These are phyloP conservation scores for Cystobasidiopsis lactophilus DNA, from an alignment of 768 basidiomycete species.

Conservation along the genomic window DNA sequence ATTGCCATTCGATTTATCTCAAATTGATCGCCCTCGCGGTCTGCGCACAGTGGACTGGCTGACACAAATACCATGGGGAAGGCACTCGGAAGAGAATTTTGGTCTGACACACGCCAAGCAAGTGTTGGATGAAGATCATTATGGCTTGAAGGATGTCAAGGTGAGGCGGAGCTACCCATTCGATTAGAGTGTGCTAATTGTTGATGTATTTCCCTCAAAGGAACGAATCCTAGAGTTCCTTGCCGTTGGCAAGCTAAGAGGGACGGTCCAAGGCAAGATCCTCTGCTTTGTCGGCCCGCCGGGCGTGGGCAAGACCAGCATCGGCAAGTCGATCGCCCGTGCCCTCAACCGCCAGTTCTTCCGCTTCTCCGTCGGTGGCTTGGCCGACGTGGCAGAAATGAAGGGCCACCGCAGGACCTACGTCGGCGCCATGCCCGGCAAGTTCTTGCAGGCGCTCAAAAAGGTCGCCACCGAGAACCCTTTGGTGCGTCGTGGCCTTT, in stretches of 20 bases:
- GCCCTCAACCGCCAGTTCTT: constrained; percentile 83
- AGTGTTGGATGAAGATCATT: constrained; percentile 78
- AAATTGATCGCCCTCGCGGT: constrained; percentile 16
- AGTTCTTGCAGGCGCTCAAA: constrained; percentile 59
- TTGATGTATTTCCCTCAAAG: constrained; percentile 58
- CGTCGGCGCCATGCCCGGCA: constrained; percentile 30
- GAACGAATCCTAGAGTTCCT: constrained; percentile 78
- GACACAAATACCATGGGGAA: constrained; percentile 79
- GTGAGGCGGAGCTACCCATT: neutral
- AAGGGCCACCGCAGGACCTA: constrained; percentile 97
- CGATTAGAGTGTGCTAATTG: neutral
- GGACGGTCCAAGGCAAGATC: constrained; percentile 91
- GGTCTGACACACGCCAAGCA: constrained; percentile 34
- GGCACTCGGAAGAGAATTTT: constrained; percentile 79
- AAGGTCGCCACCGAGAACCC: constrained; percentile 66
- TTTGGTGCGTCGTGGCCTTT: constrained; percentile 31
- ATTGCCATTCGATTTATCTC: too few species aligned
- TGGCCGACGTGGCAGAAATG: constrained; percentile 96
- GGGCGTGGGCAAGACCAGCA: constrained; percentile 90
- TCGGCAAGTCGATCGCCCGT: constrained; percentile 82
- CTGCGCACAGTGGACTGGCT: constrained; percentile 19
- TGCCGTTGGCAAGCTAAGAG: constrained; percentile 63
- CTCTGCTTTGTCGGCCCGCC: constrained; percentile 90
- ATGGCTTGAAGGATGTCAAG: constrained; percentile 41
- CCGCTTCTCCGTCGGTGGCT: constrained; percentile 84